Conservation (phyloP, 495 filamentous ascomycete genomes). For the Hypoxylon intermedium region DNA sequence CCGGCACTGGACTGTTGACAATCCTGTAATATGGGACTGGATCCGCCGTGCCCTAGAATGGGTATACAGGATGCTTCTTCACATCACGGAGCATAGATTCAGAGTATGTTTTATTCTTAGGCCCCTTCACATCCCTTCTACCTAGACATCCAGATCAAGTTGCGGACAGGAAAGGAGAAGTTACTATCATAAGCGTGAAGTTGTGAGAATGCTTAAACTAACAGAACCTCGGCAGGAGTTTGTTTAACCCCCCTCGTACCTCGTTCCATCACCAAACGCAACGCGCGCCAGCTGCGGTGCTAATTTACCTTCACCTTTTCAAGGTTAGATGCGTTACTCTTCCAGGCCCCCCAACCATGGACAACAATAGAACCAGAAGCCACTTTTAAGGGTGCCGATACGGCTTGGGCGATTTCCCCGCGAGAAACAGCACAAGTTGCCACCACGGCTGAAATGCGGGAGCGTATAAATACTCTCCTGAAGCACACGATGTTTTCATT, state of each 20-base stretch:
- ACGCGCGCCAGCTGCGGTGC: background rate
- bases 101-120: background rate
- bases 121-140: background rate
- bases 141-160: background rate
- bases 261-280: background rate
- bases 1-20: background rate
- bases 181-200: too few species aligned
- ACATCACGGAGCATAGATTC: background rate
- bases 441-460: too few species aligned
- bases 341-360: too few species aligned
- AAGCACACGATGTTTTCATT: too few species aligned
- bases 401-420: too few species aligned
- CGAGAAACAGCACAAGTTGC: too few species aligned
- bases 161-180: too few species aligned
- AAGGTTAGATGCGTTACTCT: too few species aligned
- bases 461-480: too few species aligned
- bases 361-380: too few species aligned
- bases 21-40: background rate
- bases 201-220: too few species aligned
- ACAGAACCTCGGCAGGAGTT: background rate
- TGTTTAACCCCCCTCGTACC: background rate
- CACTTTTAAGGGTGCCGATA: too few species aligned
- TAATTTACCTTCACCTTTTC: background rate
- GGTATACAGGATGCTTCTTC: background rate
- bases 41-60: background rate